Base-by-base conservation (phyloP, 1,284 basidiomycete genomes). In the Ustilago hordei region DNA sequence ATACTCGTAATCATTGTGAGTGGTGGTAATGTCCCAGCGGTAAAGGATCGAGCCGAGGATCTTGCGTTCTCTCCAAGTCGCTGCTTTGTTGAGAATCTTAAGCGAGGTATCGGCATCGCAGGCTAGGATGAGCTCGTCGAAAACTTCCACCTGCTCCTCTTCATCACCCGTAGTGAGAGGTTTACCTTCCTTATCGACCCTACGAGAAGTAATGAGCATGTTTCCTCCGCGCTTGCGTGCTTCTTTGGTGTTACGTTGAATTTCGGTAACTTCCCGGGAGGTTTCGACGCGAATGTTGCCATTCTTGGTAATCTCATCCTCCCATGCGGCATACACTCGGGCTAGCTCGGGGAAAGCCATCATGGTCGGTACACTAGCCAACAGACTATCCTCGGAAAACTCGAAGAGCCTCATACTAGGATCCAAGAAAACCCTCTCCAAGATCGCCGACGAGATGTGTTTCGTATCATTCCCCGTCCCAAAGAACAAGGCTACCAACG, bases 401-500 rank as follows among this genome's bases (percentile, higher is more conserved):
- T 84, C 77, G 38, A 84, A 84, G 2, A 85, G 69, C 28, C 88
- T 86, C 90, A 90, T 90, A 79, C 88, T 90, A 4, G 89, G 89
- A 66, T 90, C 89, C 81, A 89, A 88, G 80, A 91, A 91, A 12
- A 91, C 88, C 0, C 90, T 88, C 70, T 90, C 90, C 36, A 91
- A 82, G 39, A 90, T 91, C 19, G 89, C 89, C n/a, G 87, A 88
- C 0, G 89, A 89, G 54, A 91, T 88, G 78, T 89, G 90, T 17
- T 89, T 89, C 3, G 89, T 91, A 75, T 90, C 89, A 75, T 91
- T 91, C 1, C 90, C 90, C n/a, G 90, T 90, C 19, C 89, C 90
- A 88, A 90, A 85, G 84, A 90, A 91, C 41, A 91, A 86, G 0
- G 90, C 90, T 9, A 90, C 89, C 12, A 90, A 87, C 3, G 90